Evolutionary conservation across 2,329 filamentous ascomycete species (phyloP).

Genomic region (Paraphaeosphaeria sporulosa): DNA sequence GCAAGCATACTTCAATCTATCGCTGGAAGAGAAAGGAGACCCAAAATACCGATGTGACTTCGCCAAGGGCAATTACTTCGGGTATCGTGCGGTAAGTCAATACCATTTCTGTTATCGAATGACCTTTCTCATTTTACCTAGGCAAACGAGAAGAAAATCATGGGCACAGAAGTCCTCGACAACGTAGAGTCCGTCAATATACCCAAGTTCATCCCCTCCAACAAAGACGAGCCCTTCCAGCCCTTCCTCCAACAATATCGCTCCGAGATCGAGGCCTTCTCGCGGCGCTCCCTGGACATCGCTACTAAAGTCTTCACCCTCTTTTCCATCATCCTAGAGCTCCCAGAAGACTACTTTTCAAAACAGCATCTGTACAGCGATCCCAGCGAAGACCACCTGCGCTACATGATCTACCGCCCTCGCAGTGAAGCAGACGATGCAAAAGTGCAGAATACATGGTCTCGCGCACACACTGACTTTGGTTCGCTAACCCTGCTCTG

Average conservation of each 20-base stretch:
- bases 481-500: constrained; percentile 57
- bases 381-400: constrained; percentile 50
- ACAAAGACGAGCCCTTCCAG: constrained; percentile 35
- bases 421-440: constrained; percentile 47
- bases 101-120: background rate
- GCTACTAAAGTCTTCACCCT: constrained; percentile 49
- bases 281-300: constrained; percentile 31
- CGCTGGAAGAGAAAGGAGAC: constrained; percentile 38
- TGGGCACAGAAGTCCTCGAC: constrained; percentile 42
- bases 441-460: constrained; percentile 51
- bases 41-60: constrained; percentile 41
- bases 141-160: constrained; percentile 41
- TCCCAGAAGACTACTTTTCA: constrained; percentile 49
- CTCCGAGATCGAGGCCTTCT: constrained; percentile 39
- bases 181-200: constrained; percentile 44
- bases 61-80: constrained; percentile 40
- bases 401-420: constrained; percentile 55
- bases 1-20: constrained; percentile 40
- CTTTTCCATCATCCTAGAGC: constrained; percentile 50
- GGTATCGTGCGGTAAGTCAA: constrained; percentile 34
- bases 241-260: constrained; percentile 35
- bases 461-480: constrained; percentile 60
- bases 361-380: constrained; percentile 47
- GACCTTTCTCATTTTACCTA: constrained; percentile 8
- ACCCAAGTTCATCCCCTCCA: constrained; percentile 39